These are phyloP conservation scores for Leishmania major DNA, from an alignment of 208 protist species.

Conservation along the genomic window DNA sequence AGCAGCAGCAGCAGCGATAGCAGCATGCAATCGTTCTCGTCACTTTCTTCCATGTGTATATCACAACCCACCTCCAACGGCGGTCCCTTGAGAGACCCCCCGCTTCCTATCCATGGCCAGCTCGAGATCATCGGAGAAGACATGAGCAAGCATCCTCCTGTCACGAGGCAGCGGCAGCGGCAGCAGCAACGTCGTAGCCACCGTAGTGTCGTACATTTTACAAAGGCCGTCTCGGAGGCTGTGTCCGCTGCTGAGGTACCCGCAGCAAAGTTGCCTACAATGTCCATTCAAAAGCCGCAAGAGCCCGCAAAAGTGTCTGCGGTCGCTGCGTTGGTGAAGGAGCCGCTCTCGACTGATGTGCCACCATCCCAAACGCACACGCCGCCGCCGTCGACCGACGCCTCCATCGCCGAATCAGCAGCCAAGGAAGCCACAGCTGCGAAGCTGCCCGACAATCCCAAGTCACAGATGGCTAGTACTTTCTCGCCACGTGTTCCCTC, in stretches of 20 bases:
- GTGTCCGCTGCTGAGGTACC: background rate
- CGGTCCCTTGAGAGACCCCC: background rate
- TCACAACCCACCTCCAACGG: background rate
- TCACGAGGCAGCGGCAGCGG: background rate
- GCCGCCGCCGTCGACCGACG: slow-evolving; percentile 4
- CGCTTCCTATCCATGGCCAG: background rate
- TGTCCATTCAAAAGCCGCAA: background rate
- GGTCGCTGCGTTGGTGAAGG: too few relatives aligned
- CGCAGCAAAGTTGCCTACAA: background rate
- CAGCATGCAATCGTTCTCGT: background rate
- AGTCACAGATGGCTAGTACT: background rate
- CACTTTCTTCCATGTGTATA: background rate
- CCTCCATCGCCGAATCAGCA: background rate
- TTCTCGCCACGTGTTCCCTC: too few relatives aligned
- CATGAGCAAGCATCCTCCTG: background rate
- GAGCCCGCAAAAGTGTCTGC: background rate
- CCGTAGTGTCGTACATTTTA: background rate
- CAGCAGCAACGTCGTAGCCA: too few relatives aligned
- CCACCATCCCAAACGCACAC: slow-evolving; percentile 11
- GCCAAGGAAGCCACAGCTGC: background rate
- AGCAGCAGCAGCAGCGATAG: background rate
- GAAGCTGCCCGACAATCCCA: background rate
- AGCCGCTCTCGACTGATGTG: slow-evolving; percentile 3
- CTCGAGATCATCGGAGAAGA: background rate
- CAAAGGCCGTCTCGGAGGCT: background rate